These are phyloP conservation scores for Lentinus brumalis DNA, from an alignment of 768 basidiomycete genomes.

Conservation along the genomic window DNA sequence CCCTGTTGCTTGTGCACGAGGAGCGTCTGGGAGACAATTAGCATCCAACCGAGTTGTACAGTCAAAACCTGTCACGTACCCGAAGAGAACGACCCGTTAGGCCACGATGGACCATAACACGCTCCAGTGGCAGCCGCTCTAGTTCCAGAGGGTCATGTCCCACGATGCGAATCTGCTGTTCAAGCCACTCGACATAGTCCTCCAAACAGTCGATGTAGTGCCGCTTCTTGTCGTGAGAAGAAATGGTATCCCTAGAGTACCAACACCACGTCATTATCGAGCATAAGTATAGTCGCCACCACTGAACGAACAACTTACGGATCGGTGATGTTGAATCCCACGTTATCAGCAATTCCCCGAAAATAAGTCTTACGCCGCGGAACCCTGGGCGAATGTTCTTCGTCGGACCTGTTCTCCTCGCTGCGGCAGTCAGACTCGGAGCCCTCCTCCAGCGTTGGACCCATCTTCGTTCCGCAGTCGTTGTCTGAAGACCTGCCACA, in stretches of 20 bases:
- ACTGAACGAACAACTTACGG: constrained; percentile 46
- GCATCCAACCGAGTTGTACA: neutral
- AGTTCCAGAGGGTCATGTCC: constrained; percentile 49
- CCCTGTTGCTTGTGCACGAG: constrained; percentile 70
- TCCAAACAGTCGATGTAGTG: constrained; percentile 75
- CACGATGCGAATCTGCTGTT: constrained; percentile 57
- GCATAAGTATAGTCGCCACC: too few relatives aligned
- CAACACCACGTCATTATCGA: constrained; percentile 5
- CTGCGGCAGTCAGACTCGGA: too few relatives aligned
- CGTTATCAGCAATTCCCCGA: constrained; percentile 54
- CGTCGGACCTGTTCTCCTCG: too few relatives aligned
- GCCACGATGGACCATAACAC: constrained; percentile 48
- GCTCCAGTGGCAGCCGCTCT: constrained; percentile 18
- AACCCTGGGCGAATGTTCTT: too few relatives aligned
- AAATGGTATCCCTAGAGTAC: constrained; percentile 59
- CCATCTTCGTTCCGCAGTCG: too few relatives aligned
- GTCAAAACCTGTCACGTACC: constrained; percentile 40
- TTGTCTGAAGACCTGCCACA: too few relatives aligned
- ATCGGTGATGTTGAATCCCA: constrained; percentile 62
- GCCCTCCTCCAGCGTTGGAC: too few relatives aligned
- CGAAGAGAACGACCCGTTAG: constrained; percentile 67
- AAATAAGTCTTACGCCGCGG: constrained; percentile 58
- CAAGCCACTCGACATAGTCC: constrained; percentile 66
- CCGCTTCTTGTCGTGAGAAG: constrained; percentile 77
- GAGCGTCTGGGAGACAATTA: constrained; percentile 47